These are phyloP conservation scores for Rhododendron vialii DNA, from an alignment of 148 eudicot genomes.

Conservation along the genomic window DNA sequence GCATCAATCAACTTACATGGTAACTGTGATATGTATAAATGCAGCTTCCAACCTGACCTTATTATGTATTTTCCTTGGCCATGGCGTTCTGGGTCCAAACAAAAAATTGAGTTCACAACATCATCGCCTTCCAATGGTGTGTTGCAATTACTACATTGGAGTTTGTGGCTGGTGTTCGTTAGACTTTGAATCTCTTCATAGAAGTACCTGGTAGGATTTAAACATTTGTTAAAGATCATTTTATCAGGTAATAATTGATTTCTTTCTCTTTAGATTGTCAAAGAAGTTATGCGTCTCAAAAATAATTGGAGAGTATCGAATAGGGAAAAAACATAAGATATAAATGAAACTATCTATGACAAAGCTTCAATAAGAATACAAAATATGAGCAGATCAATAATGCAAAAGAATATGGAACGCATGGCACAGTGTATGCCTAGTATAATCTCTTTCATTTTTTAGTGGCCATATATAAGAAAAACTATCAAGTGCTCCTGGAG, in stretches of 20 bases:
- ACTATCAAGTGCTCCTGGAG: neutral
- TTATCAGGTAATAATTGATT: neutral
- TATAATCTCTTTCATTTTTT: neutral
- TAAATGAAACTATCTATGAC: constrained; percentile 1
- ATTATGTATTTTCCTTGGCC: constrained; percentile 46
- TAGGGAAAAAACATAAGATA: neutral
- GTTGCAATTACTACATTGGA: constrained; percentile 16
- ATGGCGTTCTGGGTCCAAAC: constrained; percentile 34
- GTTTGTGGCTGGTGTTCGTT: constrained; percentile 10
- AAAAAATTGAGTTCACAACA: constrained; percentile 30
- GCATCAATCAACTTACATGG: constrained; percentile 58
- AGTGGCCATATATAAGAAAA: neutral
- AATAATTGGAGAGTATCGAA: neutral
- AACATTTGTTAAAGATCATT: neutral
- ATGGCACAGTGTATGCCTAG: neutral
- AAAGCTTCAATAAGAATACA: neutral
- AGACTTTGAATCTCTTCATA: constrained; percentile 52
- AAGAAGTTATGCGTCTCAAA: neutral
- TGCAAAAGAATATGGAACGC: neutral
- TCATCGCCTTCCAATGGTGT: constrained; percentile 24
- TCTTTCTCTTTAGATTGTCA: neutral
- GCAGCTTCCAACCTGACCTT: constrained; percentile 71
- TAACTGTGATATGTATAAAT: constrained; percentile 83
- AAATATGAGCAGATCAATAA: neutral
- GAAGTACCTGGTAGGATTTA: constrained; percentile 51